These are phyloP conservation scores for Wickerhamiella sorbophila DNA, from an alignment of 805 yeast genomes.

Conservation along the genomic window DNA sequence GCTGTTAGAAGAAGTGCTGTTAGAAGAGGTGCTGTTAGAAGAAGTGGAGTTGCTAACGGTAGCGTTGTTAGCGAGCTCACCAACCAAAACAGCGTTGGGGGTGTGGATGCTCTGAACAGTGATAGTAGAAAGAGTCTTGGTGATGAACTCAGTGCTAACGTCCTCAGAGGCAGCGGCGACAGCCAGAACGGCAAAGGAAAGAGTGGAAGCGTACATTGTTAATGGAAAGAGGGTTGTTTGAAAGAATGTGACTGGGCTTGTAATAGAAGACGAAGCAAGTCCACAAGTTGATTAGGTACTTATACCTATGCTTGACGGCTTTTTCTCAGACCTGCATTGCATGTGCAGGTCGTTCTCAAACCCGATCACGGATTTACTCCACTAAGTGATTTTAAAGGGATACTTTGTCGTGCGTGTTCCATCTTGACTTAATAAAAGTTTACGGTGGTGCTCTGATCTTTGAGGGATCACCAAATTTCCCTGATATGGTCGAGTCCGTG, in stretches of 20 bases:
- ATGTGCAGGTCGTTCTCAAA: too few relatives aligned
- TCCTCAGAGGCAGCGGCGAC: conserved; percentile 7
- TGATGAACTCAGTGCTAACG: conserved; percentile 1
- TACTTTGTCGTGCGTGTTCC: too few relatives aligned
- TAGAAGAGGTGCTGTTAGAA: conserved; percentile 9
- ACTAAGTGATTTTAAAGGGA: too few relatives aligned
- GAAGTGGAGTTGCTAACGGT: conserved; percentile 9
- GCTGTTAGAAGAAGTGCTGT: conserved; percentile 2
- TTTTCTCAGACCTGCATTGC: too few relatives aligned
- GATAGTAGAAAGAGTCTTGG: conserved; percentile 6
- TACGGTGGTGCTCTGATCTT: too few relatives aligned
- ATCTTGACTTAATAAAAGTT: too few relatives aligned
- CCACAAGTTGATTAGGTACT: neutral
- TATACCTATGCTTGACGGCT: neutral
- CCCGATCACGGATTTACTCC: too few relatives aligned
- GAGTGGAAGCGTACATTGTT: conserved; percentile 11
- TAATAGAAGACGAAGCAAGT: too few relatives aligned
- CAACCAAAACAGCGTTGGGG: conserved; percentile 3
- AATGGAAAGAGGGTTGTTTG: neutral
- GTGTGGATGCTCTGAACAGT: conserved; percentile 5
- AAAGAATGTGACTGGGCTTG: neutral
- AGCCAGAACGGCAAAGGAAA: conserved; percentile 6
- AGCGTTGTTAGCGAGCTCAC: conserved; percentile 13
- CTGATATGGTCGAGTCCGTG: too few relatives aligned
- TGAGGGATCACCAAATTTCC: too few relatives aligned